Conservation (phyloP, 768 basidiomycete species). For the Suillus brevipes region DNA sequence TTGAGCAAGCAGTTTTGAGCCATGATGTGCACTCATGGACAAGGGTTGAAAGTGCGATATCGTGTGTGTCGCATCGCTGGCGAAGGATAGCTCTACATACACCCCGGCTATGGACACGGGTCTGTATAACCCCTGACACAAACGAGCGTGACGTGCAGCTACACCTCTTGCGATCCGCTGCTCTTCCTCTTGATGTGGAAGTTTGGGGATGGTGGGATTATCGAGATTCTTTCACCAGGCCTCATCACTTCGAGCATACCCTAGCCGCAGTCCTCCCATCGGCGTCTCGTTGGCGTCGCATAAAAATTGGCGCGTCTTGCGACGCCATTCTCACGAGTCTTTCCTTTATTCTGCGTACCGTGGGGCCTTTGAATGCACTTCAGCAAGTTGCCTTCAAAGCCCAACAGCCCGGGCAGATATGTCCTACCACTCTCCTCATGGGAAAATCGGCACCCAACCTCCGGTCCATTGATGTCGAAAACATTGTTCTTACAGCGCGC, state of each 20-base stretch:
- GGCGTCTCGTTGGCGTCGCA: constrained; percentile 27
- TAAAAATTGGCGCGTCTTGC: constrained; percentile 27
- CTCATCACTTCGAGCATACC: constrained; percentile 28
- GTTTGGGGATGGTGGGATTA: constrained; percentile 32
- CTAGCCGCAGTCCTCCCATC: constrained; percentile 29
- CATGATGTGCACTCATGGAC: constrained; percentile 22
- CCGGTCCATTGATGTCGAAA: constrained; percentile 30
- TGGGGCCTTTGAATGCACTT: constrained; percentile 20
- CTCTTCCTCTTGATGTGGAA: constrained; percentile 25
- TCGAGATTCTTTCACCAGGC: constrained; percentile 21
- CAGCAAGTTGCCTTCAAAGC: constrained; percentile 32
- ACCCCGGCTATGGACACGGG: constrained; percentile 30
- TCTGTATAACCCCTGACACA: constrained; percentile 25
- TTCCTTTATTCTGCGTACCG: constrained; percentile 25
- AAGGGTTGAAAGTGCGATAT: constrained; percentile 25
- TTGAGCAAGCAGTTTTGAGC: constrained; percentile 30
- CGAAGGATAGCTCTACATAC: constrained; percentile 31
- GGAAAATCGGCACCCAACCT: constrained; percentile 18
- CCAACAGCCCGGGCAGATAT: constrained; percentile 31
- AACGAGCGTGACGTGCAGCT: not conserved
- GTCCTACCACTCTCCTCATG: constrained; percentile 26
- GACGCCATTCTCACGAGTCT: constrained; percentile 32
- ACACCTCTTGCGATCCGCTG: not conserved
- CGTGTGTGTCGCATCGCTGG: constrained; percentile 35
- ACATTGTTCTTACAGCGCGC: constrained; percentile 27